Evolutionary conservation across 768 basidiomycete species (phyloP), one percentile per base, ranked within the genome.

Genomic region (Mycena latifolia): DNA sequence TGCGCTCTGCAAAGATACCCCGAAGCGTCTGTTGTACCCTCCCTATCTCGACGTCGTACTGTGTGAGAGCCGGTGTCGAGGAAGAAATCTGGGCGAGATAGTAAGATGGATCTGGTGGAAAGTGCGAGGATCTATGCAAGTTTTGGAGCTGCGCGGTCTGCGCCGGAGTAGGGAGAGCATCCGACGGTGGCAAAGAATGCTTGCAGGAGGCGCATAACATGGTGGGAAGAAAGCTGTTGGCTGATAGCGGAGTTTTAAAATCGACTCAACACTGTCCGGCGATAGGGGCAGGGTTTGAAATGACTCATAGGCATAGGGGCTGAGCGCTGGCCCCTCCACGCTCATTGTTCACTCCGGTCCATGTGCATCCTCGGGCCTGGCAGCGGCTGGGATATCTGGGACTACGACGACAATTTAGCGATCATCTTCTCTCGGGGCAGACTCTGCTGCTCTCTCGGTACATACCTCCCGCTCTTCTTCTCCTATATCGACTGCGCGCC

Each of bases 381-480:
- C n/a, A n/a, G n/a, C n/a, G n/a, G n/a, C n/a, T n/a, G n/a, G n/a
- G n/a, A n/a, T n/a, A n/a, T n/a, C n/a, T n/a, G n/a, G n/a, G n/a
- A n/a, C n/a, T n/a, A n/a, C n/a, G n/a, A n/a, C n/a, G n/a, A n/a
- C n/a, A n/a, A n/a, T n/a, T n/a, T n/a, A n/a, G n/a, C n/a, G n/a
- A n/a, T n/a, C n/a, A n/a, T n/a, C n/a, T n/a, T n/a, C n/a, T n/a
- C n/a, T n/a, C n/a, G n/a, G n/a, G n/a, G n/a, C n/a, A n/a, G n/a
- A n/a, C n/a, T 33, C 31, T 11, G 31, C 6, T 33, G 31, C 31
- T 33, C 31, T 33, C 6, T 33, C 31, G 11, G 11, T 11, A 33
- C 5, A 5, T 58, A 58, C 57, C 47, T 58, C 20, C 29, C 48
- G 46, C 14, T 48, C 24, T 48, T 58, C 57, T 33, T 58, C 57